phyloP scores from a whole-genome alignment of 768 basidiomycete genomes.

The Hortiboletus flavorubellus region DNA sequence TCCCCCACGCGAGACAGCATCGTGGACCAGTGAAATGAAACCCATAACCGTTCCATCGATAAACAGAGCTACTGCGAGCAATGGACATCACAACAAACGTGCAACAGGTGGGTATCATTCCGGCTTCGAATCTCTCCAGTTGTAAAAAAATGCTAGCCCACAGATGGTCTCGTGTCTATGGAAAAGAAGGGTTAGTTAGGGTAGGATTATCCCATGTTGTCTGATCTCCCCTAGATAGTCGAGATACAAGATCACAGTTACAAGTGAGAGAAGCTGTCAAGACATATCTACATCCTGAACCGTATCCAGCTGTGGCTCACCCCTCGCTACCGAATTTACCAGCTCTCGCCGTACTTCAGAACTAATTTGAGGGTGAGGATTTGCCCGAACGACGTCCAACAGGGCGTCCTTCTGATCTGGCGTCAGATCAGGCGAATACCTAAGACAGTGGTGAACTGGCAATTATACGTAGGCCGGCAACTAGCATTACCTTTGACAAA shows the following conservation, averaged over 20 bases:
- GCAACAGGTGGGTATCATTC: background rate
- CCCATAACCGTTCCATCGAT: background rate
- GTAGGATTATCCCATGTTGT: background rate
- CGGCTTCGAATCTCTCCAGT: background rate
- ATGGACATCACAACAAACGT: background rate
- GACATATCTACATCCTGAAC: conserved; percentile 67
- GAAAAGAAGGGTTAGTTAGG: no score
- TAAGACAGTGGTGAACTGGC: conserved; percentile 29
- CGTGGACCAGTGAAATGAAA: background rate
- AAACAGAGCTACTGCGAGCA: background rate
- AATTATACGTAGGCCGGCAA: background rate
- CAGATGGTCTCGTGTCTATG: background rate
- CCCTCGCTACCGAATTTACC: conserved; percentile 81
- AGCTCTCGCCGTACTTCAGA: conserved; percentile 90
- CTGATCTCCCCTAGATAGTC: background rate
- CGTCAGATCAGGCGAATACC: conserved; percentile 91
- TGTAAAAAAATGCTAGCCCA: background rate
- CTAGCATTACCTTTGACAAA: conserved; percentile 73
- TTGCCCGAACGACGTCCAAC: conserved; percentile 85
- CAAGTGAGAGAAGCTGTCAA: conserved; percentile 20
- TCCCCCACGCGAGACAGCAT: background rate
- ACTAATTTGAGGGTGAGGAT: conserved; percentile 84
- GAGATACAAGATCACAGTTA: background rate
- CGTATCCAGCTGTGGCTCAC: conserved; percentile 66
- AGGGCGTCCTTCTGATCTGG: conserved; percentile 97